A percentile compares a stretch with the other conserved stretches of the same genome.
phyloP scores from a whole-genome alignment of 1,284 basidiomycete species.

The Trametes polyzona region DNA sequence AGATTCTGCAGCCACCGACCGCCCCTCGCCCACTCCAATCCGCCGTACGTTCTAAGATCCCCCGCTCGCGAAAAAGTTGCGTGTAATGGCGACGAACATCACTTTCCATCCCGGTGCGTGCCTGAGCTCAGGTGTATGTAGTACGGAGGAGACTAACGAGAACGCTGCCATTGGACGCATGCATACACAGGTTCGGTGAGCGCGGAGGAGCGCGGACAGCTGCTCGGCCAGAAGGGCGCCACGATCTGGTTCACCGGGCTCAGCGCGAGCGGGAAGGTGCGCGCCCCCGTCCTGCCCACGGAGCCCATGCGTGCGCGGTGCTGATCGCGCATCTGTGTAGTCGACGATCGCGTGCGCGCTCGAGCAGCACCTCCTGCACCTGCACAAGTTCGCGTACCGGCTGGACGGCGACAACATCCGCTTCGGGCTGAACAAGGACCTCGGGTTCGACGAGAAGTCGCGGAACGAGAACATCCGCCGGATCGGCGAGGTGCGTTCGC shows the following conservation, averaged over 20 bases:
- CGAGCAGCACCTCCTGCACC: slow-evolving; percentile 93
- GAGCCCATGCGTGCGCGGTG: background rate
- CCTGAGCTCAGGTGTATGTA: no score
- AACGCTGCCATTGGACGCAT: background rate
- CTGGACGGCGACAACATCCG: slow-evolving; percentile 98
- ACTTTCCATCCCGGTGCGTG: slow-evolving; percentile 73
- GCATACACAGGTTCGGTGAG: slow-evolving; percentile 70
- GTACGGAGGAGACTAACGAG: no score
- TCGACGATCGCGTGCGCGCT: slow-evolving; percentile 97
- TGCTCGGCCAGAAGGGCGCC: slow-evolving; percentile 81
- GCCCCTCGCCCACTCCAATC: background rate
- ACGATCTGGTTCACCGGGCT: slow-evolving; percentile 97
- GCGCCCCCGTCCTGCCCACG: slow-evolving; percentile 14
- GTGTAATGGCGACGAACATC: slow-evolving; percentile 82
- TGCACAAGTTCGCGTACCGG: slow-evolving; percentile 86
- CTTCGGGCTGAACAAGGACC: slow-evolving; percentile 97
- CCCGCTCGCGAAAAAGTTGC: background rate
- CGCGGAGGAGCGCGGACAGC: slow-evolving; percentile 63
- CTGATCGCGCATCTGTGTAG: slow-evolving; percentile 53
- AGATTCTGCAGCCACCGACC: background rate
- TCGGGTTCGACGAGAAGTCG: slow-evolving; percentile 95
- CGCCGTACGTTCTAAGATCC: background rate
- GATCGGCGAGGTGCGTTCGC: slow-evolving; percentile 83
- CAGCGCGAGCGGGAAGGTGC: slow-evolving; percentile 87
- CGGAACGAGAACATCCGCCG: slow-evolving; percentile 97